A percentile compares a stretch with the other conserved stretches of the same genome.
phyloP scores from a whole-genome alignment of 164 flowering plant species.

The Vitis cinerea region DNA sequence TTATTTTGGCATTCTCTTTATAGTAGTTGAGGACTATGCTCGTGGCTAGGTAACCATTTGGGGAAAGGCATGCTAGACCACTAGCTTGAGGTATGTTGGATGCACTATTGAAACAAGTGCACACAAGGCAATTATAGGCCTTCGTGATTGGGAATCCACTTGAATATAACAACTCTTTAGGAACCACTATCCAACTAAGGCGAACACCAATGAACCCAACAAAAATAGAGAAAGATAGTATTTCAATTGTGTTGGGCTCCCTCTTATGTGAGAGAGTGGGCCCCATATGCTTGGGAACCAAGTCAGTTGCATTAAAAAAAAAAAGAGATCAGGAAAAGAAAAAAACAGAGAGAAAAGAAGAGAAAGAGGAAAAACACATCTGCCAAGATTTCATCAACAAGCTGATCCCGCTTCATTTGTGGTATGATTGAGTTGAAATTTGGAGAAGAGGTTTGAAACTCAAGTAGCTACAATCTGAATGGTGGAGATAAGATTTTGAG shows the following conservation, averaged over 20 bases:
- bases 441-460: too few relatives aligned
- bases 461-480: too few relatives aligned
- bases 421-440: too few relatives aligned
- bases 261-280: too few relatives aligned
- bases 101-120: conserved; percentile 79
- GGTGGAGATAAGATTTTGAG: too few relatives aligned
- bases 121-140: conserved; percentile 60
- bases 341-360: too few relatives aligned
- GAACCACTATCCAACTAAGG: conserved; percentile 80
- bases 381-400: too few relatives aligned
- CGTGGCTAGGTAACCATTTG: conserved; percentile 52
- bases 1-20: conserved; percentile 66
- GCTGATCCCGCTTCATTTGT: too few relatives aligned
- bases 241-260: conserved; percentile 39
- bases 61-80: conserved; percentile 69
- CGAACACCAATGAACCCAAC: conserved; percentile 82
- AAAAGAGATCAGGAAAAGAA: too few relatives aligned
- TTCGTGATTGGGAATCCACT: conserved; percentile 61
- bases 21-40: conserved; percentile 44
- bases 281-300: too few relatives aligned
- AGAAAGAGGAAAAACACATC: too few relatives aligned
- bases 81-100: conserved; percentile 72
- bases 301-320: too few relatives aligned
- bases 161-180: conserved; percentile 49
- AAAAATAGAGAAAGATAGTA: conserved; percentile 69